These are phyloP conservation scores for Albugo candida DNA, from an alignment of 352 stramenopile genomes.

Conservation along the genomic window DNA sequence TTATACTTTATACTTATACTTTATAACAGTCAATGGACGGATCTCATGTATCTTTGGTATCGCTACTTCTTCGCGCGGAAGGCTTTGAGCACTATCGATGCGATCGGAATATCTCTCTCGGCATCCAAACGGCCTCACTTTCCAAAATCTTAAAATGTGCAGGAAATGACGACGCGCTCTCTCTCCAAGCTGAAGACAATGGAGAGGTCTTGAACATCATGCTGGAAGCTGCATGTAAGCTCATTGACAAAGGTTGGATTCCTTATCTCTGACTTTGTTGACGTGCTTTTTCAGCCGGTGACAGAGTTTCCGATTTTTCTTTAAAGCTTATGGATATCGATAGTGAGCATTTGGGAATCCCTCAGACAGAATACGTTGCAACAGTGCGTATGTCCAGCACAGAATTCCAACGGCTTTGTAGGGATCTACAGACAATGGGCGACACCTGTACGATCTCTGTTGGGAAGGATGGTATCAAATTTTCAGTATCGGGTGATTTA, in stretches of 20 bases:
- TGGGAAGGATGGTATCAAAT: constrained; percentile 96
- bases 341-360: constrained; percentile 96
- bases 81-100: constrained; percentile 98
- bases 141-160: constrained; percentile 99
- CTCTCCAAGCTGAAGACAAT: constrained; percentile 96
- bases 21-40: constrained; percentile 96
- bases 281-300: constrained; percentile 32
- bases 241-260: too few relatives aligned
- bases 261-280: constrained; percentile 42
- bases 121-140: constrained; percentile 94
- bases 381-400: constrained; percentile 84
- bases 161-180: constrained; percentile 95
- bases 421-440: constrained; percentile 95
- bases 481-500: constrained; percentile 91
- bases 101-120: constrained; percentile 93
- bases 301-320: constrained; percentile 92
- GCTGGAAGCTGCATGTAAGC: constrained; percentile 90
- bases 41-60: constrained; percentile 96
- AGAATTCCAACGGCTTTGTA: constrained; percentile 98
- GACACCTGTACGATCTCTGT: constrained; percentile 94
- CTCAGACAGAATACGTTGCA: constrained; percentile 96
- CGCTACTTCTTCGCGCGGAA: constrained; percentile 82
- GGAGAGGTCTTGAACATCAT: constrained; percentile 92
- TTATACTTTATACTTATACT: background rate
- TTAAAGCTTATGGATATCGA: constrained; percentile 99